Evolutionary conservation across 2,329 filamentous ascomycete species (phyloP).

Genomic region (Penicillium sp.): DNA sequence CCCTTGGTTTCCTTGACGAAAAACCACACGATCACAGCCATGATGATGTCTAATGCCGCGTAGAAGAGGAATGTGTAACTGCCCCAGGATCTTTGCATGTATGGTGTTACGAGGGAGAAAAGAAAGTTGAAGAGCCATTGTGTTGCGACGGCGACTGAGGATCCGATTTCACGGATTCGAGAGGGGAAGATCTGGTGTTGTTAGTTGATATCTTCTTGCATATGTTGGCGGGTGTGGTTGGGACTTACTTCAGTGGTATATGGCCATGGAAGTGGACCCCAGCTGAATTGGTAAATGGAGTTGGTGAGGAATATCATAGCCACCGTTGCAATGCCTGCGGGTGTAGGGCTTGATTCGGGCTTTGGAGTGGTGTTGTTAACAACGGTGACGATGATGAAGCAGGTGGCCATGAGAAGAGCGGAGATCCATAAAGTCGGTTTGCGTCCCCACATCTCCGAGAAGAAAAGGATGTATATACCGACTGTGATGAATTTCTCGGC

Average conservation of each 20-base stretch:
- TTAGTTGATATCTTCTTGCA: too few relatives aligned
- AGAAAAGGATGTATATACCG: conserved; percentile 45
- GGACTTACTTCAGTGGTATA: conserved; percentile 28
- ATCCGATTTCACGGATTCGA: conserved; percentile 36
- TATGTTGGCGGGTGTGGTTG: background rate
- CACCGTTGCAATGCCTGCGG: conserved; percentile 42
- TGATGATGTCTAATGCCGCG: conserved; percentile 33
- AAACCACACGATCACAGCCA: conserved; percentile 30
- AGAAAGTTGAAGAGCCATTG: conserved; percentile 42
- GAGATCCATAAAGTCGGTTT: conserved; percentile 46
- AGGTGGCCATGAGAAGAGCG: conserved; percentile 46
- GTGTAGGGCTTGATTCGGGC: conserved; percentile 31
- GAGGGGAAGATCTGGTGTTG: conserved; percentile 39
- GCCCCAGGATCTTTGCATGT: conserved; percentile 38
- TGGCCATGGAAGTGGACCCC: conserved; percentile 35
- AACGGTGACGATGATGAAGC: conserved; percentile 49
- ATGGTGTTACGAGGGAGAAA: conserved; percentile 40
- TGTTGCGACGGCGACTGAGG: conserved; percentile 33
- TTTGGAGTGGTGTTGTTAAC: conserved; percentile 42
- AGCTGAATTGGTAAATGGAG: conserved; percentile 31
- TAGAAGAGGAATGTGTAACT: conserved; percentile 41
- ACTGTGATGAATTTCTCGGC: conserved; percentile 48
- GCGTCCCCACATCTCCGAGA: conserved; percentile 48
- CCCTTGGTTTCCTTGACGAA: conserved; percentile 41
- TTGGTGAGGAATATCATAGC: conserved; percentile 44